Base-by-base conservation (phyloP, 2,329 filamentous ascomycete species). In the Alternaria novae-zelandiae region DNA sequence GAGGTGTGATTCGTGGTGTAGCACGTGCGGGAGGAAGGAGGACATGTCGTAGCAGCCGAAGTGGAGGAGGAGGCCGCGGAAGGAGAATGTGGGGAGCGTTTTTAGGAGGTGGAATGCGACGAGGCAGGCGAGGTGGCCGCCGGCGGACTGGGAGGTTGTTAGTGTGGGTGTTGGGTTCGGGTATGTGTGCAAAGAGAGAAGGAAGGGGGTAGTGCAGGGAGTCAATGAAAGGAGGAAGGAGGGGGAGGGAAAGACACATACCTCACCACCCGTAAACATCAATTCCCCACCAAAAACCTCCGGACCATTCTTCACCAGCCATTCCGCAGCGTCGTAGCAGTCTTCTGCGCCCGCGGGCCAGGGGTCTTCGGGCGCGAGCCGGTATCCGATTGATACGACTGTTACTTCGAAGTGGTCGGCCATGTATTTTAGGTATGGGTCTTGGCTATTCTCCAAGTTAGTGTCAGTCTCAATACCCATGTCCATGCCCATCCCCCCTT, bases 361-460 rank as follows among this genome's bases (percentile, higher is more conserved):
- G 0, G 86, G 86, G 67, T 88, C 63, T 71, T 90, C 87, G 0
- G 88, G 88, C 0, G 87, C 87, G 17, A 88, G 82, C 26, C 88
- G 82, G 72, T 90, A 90, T 1, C 87, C 87, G 7, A 89, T 82
- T 0, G 84, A 86, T 12, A 89, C 74, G 15, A 86, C 83, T 0
- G 83, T 83, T 3, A 87, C 61, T 41, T 83, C 78, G 50, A 79
- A 82, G 26, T 78, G 74, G 65, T 87, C 81, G 50, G 86, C 85
- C 74, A 86, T 83, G 65, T 79, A 79, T 57, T 85, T 81, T 11
- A 89, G 78, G 32, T 83, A 79, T 1, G 74, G 63, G 69, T 87
- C 85, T 64, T 85, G 83, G 58, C 82, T 82, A 6, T 13, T 54
- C 12, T 11, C 8, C 4, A 5, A 1, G 6, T 41, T 3, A 20